Evolutionary conservation across 2,329 filamentous ascomycete species (phyloP), one percentile per base, ranked within the genome.

Genomic region (Ploettnerulaceae sp.): DNA sequence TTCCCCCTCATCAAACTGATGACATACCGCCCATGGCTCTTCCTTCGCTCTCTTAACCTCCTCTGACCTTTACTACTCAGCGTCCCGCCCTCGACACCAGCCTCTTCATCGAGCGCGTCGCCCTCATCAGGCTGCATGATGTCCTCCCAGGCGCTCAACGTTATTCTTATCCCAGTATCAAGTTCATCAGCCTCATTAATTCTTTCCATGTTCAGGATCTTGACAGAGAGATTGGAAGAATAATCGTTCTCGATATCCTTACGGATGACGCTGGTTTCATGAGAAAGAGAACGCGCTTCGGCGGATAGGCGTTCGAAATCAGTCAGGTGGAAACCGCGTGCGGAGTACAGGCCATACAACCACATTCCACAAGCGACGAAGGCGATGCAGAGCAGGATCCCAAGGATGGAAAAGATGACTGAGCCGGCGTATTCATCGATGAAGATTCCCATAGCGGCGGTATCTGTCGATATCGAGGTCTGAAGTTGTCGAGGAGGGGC

Each of bases 1-100:
- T 56, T 55, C 2, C 21, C 29, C 28, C 49, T 45, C 54, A 59
- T 58, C 26, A 52, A 25, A 12, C 42, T 41, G 40, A 57, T 57
- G 34, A 57, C 47, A 42, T 49, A 54, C 43, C 38, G 44, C 18
- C 43, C 48, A 43, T 59, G 52, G 14, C 32, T 48, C 44, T 48
- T 48, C 31, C 49, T 51, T 43, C 45, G 45, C 22, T 51, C 33
- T 14, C 39, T 47, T 7, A 46, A 24, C 25, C 38, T 26, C 33
- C 34, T 51, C 39, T 52, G 36, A 7, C 32, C 45, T 17, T 45
- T 39, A 3, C 41, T 49, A 18, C 49, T 49, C 7, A 48, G 33
- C 15, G 17, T 36, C 9, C 22, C 24, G 2, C 31, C 22, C 5
- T 32, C 41, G 26, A n/a, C 32, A 2, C 28, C 41, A 14, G 7